Evolutionary conservation across 208 protist species (phyloP), one percentile per base, ranked within the genome.

Genomic region (Trypanosoma boissoni): DNA sequence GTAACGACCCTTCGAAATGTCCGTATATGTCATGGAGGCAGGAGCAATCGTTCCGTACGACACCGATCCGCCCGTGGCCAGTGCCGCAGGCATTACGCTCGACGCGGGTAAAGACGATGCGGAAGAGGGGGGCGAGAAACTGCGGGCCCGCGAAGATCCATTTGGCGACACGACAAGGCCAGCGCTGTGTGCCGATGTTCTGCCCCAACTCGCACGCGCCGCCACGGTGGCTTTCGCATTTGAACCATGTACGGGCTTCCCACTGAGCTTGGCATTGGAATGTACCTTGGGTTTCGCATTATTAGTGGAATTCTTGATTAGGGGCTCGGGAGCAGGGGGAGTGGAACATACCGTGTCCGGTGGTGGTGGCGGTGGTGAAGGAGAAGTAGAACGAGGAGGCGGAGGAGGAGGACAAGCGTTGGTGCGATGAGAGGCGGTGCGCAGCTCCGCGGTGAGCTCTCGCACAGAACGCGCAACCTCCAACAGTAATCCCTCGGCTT

Each of bases 391-490:
- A n/a, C n/a, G n/a, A n/a, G n/a, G n/a, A n/a, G n/a, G n/a, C n/a
- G n/a, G n/a, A n/a, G n/a, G n/a, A n/a, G n/a, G n/a, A n/a, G n/a
- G n/a, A n/a, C n/a, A n/a, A n/a, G n/a, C n/a, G n/a, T n/a, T 23
- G 37, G 21, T 16, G 20, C 37, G 28, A 1, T 51, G 36, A 48
- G 20, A 63, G 31, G 66, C 74, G 32, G 66, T 67, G 20, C 76
- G 71, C 50, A 92, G 61, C 63, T 92, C 78, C 28, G 76, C 76
- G 23, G 74, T 81, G 3, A 92, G 64, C 45, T 70, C 68, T 52
- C 70, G 73, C 81, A 88, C 78, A 54, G 84, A 86, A 36, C 77
- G 57, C 55, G 83, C 61, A 27, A 87, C 50, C 48, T 88, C 67
- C 21, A 67, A 50, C 23, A 78, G 59, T 2, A 66, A 64, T n/a